Percentiles rank a stretch among this genome's conserved stretches.
Evolutionary conservation across 768 basidiomycete genomes (phyloP).

Genomic region (Amanita phalloides): DNA sequence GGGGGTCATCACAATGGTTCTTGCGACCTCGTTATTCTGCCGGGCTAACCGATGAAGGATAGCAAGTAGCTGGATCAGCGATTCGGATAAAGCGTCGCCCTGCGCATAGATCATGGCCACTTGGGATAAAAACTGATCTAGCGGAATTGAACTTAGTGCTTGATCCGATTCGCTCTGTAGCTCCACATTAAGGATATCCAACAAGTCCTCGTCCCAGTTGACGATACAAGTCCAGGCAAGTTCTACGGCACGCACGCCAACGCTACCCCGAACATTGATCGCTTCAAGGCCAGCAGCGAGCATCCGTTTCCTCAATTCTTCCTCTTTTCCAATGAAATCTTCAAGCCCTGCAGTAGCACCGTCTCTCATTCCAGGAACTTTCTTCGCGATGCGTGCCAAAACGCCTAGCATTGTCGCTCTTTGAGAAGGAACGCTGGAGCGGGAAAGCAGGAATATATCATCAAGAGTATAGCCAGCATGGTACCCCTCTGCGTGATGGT

Average conservation of each 20-base stretch:
- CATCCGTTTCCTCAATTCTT: constrained; percentile 48
- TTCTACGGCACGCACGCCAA: constrained; percentile 60
- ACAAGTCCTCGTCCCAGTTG: constrained; percentile 40
- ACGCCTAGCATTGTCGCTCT: constrained; percentile 74
- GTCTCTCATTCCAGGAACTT: constrained; percentile 18
- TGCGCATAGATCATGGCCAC: constrained; percentile 28
- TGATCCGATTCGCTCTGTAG: constrained; percentile 20
- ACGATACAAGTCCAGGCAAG: constrained; percentile 68
- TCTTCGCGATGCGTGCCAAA: constrained; percentile 44
- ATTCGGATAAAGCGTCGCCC: constrained; percentile 34
- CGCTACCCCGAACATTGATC: constrained; percentile 50
- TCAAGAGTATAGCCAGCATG: constrained; percentile 85
- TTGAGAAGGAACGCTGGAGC: constrained; percentile 79
- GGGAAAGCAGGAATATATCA: constrained; percentile 69
- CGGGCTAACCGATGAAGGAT: constrained; percentile 52
- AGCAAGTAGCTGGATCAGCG: constrained; percentile 43
- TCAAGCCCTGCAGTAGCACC: constrained; percentile 25
- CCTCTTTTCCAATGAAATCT: constrained; percentile 27
- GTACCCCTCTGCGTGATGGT: constrained; percentile 77
- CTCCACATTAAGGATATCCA: constrained; percentile 36
- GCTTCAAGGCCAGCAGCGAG: constrained; percentile 60
- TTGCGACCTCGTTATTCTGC: constrained; percentile 43
- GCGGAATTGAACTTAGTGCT: constrained; percentile 22
- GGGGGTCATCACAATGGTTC: constrained; percentile 37
- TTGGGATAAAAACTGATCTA: constrained; percentile 37